These are phyloP conservation scores for Aphanomyces astaci DNA, from an alignment of 352 stramenopile genomes.

Conservation along the genomic window DNA sequence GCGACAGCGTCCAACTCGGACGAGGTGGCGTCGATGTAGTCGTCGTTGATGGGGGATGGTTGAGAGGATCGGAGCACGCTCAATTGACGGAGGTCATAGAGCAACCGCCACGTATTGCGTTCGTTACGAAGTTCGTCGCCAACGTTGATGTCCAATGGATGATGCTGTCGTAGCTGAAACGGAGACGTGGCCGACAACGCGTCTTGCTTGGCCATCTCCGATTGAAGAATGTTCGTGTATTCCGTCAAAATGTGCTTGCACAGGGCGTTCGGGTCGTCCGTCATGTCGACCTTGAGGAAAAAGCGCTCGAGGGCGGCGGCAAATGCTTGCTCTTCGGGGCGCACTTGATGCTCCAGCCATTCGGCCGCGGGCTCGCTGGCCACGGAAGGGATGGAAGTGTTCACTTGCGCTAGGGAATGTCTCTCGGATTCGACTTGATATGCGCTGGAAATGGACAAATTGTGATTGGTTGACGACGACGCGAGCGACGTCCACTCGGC, in stretches of 20 bases:
- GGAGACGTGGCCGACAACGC: conserved; percentile 20
- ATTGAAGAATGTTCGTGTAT: conserved; percentile 74
- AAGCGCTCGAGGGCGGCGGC: conserved; percentile 69
- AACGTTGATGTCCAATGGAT: neutral
- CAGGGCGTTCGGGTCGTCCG: conserved; percentile 62
- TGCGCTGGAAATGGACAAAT: conserved; percentile 58
- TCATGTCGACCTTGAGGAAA: conserved; percentile 57
- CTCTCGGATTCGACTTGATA: conserved; percentile 29
- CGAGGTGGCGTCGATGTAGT: conserved; percentile 62
- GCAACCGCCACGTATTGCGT: conserved; percentile 73
- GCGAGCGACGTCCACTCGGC: neutral
- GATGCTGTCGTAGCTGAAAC: conserved; percentile 1
- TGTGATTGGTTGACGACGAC: conserved; percentile 30
- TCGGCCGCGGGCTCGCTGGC: conserved; percentile 26
- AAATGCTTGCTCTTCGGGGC: conserved; percentile 66
- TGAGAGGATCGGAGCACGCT: conserved; percentile 30
- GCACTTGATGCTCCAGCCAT: conserved; percentile 46
- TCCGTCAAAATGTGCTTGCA: conserved; percentile 62
- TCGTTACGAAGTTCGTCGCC: conserved; percentile 64
- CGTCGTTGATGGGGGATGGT: conserved; percentile 15
- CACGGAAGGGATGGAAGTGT: conserved; percentile 25
- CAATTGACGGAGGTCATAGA: conserved; percentile 65
- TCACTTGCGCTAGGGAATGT: neutral
- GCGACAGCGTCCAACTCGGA: conserved; percentile 67
- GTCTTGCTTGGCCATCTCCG: conserved; percentile 41